Percentiles rank a stretch among this genome's conserved stretches.
These are phyloP conservation scores for Neonectria faginata DNA, from an alignment of 2,329 filamentous ascomycete genomes.

Conservation along the genomic window DNA sequence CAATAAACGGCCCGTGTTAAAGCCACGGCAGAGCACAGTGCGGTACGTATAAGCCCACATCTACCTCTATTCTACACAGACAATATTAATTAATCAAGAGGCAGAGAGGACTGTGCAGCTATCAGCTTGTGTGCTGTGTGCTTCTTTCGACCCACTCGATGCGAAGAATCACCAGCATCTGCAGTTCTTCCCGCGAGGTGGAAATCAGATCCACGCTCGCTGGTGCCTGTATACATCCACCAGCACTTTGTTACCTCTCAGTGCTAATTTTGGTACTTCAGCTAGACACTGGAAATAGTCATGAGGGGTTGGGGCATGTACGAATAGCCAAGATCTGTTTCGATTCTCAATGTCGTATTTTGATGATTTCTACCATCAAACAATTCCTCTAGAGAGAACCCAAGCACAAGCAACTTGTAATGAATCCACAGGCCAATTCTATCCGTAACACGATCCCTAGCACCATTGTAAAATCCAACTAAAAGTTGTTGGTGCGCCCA, in stretches of 20 bases:
- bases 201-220: not conserved
- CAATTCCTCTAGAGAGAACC: not conserved
- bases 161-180: not conserved
- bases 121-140: not conserved
- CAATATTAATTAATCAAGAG: not conserved
- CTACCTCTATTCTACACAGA: not conserved
- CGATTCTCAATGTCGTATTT: not conserved
- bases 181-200: not conserved
- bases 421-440: no score
- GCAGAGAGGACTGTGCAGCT: not conserved
- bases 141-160: not conserved
- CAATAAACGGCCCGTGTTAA: not conserved
- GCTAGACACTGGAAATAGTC: not conserved
- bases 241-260: not conserved
- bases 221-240: not conserved
- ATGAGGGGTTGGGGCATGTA: not conserved
- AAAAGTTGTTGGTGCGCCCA: no score
- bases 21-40: not conserved
- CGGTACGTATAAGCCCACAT: not conserved
- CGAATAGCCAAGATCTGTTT: not conserved
- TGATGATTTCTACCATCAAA: not conserved
- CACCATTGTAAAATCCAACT: no score
- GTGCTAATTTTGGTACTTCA: slow-evolving; percentile 3
- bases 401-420: no score
- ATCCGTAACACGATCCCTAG: no score